A percentile compares a stretch with the other conserved stretches of the same genome.
Conservation (phyloP, 2,329 filamentous ascomycete genomes). For the Trichoderma gracile region DNA sequence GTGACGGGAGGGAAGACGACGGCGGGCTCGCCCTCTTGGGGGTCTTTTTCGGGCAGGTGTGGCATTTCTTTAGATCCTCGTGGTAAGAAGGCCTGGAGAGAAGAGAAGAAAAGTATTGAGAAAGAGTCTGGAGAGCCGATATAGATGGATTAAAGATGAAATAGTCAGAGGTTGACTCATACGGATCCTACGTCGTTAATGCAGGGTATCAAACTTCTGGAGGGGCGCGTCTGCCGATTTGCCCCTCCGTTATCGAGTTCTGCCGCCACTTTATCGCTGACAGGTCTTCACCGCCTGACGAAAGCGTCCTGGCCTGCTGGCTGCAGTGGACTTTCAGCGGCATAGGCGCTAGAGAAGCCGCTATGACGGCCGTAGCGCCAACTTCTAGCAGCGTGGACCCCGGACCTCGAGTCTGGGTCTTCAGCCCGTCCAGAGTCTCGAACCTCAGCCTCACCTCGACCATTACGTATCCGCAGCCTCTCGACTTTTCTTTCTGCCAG, state of each 20-base stretch:
- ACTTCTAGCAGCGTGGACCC: neutral
- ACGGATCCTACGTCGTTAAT: neutral
- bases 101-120: neutral
- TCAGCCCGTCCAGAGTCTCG: neutral
- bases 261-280: conserved; percentile 30
- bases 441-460: neutral
- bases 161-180: conserved; percentile 16
- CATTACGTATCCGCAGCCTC: neutral
- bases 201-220: conserved; percentile 16
- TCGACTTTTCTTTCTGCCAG: too few species aligned
- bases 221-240: neutral
- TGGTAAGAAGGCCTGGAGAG: too few species aligned
- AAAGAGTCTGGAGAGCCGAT: neutral
- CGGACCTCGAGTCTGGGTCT: neutral
- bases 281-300: conserved; percentile 4
- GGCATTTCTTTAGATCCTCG: too few species aligned
- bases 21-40: conserved; percentile 30
- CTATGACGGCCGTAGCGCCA: conserved; percentile 10
- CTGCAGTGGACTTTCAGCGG: conserved; percentile 2
- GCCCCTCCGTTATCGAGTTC: conserved; percentile 34
- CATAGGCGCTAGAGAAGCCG: neutral
- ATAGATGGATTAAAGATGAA: neutral
- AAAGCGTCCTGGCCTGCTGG: neutral
- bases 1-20: conserved; percentile 80
- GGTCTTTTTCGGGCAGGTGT: conserved; percentile 35